Conservation (phyloP, 2,329 filamentous ascomycete species). For the Scytalidium lignicola region DNA sequence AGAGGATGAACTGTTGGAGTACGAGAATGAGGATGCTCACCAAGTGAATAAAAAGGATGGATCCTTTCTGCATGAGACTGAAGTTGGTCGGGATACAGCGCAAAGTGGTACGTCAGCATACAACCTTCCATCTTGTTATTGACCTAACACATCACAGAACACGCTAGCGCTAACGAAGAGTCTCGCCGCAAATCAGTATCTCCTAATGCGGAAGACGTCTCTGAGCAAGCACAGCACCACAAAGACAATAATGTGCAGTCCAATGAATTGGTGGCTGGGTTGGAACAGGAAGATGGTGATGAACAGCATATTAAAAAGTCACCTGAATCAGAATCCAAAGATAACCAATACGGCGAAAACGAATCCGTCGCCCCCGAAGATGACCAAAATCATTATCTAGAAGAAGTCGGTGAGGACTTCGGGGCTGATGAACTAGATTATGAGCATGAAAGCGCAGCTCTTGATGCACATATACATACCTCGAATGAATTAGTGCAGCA, state of each 20-base stretch:
- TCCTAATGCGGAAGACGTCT: conserved; percentile 1
- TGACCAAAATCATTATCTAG: neutral
- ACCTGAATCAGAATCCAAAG: neutral
- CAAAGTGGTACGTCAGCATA: conserved; percentile 21
- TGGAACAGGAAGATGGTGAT: neutral
- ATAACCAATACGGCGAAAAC: neutral
- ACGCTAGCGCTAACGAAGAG: conserved; percentile 17
- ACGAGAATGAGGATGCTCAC: conserved; percentile 39
- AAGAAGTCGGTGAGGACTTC: conserved; percentile 3
- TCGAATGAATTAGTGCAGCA: neutral
- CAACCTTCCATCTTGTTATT: conserved; percentile 20
- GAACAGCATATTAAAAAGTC: neutral
- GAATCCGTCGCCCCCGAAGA: neutral
- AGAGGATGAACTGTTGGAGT: conserved; percentile 42
- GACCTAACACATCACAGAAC: conserved; percentile 17
- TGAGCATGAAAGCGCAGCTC: neutral
- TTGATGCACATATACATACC: neutral
- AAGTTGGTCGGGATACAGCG: conserved; percentile 9
- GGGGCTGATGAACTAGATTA: conserved; percentile 1
- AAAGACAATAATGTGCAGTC: neutral
- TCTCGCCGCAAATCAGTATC: conserved; percentile 18
- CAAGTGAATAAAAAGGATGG: conserved; percentile 3
- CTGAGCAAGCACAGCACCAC: neutral
- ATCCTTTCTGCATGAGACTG: neutral
- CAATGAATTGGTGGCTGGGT: neutral